Percentiles rank a stretch among this genome's conserved stretches.
These are phyloP conservation scores for Schizochytrium sp. DNA, from an alignment of 108 stramenopile species.

Conservation along the genomic window DNA sequence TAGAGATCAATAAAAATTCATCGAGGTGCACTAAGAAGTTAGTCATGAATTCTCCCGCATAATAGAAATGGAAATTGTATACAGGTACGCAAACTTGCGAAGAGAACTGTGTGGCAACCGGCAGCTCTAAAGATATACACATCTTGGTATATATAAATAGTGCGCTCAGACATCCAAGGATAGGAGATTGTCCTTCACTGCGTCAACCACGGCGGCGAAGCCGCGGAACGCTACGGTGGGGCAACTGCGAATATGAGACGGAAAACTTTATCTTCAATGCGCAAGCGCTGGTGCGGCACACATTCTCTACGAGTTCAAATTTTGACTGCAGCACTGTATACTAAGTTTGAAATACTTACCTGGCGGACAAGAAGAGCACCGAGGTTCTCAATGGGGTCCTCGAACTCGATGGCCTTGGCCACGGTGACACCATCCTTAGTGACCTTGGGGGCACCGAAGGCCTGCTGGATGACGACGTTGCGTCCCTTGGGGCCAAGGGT, in stretches of 20 bases:
- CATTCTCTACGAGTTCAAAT: background rate
- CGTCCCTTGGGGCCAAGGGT: conserved; percentile 99
- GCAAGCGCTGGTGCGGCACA: background rate
- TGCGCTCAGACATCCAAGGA: conserved; percentile 56
- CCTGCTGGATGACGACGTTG: conserved; percentile 98
- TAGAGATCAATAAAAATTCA: conserved; percentile 81
- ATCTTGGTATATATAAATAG: background rate
- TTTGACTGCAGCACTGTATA: background rate
- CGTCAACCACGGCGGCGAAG: background rate
- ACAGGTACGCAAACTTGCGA: background rate
- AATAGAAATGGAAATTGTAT: background rate
- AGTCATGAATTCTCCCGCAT: background rate
- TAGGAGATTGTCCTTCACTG: background rate
- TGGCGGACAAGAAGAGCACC: conserved; percentile 86
- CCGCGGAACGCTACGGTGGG: background rate
- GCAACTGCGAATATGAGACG: conserved; percentile 46
- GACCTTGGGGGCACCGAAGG: conserved; percentile 98
- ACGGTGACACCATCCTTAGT: conserved; percentile 99
- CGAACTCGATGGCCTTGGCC: conserved; percentile 99
- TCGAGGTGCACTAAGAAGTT: conserved; percentile 63
- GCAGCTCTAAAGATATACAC: background rate
- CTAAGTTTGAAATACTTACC: conserved; percentile 2
- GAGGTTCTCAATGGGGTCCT: conserved; percentile 98
- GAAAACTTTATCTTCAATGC: conserved; percentile 22
- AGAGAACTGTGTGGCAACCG: background rate